These are phyloP conservation scores for Apophysomyces trapeziformis DNA, from an alignment of 371 early-diverging fungal genomes.

Conservation along the genomic window DNA sequence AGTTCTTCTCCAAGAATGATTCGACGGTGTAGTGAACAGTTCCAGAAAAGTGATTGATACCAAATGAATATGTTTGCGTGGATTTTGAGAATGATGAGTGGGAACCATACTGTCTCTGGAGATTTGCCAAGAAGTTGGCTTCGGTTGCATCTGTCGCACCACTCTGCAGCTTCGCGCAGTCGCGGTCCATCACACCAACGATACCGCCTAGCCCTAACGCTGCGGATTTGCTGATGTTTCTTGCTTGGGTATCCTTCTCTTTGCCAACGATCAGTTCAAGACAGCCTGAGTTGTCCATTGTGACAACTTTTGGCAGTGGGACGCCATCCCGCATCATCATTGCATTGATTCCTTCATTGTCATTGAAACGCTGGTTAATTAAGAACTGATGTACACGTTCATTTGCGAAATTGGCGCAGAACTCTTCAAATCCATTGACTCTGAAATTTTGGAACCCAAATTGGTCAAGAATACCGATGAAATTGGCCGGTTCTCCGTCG, in stretches of 20 bases:
- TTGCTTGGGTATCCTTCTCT: conserved; percentile 19
- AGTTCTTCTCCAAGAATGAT: conserved; percentile 73
- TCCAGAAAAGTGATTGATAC: conserved; percentile 78
- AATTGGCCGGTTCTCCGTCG: conserved; percentile 66
- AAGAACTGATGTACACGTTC: conserved; percentile 83
- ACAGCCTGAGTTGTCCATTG: conserved; percentile 55
- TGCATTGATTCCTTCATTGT: conserved; percentile 55
- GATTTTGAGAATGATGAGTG: conserved; percentile 42
- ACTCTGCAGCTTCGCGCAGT: conserved; percentile 42
- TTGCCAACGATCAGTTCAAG: conserved; percentile 56
- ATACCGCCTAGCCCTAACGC: conserved; percentile 39
- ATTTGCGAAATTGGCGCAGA: conserved; percentile 83
- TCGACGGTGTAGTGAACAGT: conserved; percentile 72
- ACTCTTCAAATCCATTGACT: conserved; percentile 70
- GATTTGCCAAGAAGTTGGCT: conserved; percentile 54
- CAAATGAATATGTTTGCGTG: conserved; percentile 58
- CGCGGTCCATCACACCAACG: conserved; percentile 67
- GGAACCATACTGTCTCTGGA: conserved; percentile 38
- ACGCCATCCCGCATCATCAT: conserved; percentile 48
- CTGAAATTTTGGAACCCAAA: conserved; percentile 62
- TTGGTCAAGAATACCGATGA: conserved; percentile 79
- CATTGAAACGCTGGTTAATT: conserved; percentile 60
- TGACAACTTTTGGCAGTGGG: conserved; percentile 53
- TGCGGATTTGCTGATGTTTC: conserved; percentile 28
- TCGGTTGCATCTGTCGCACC: conserved; percentile 55